Evolutionary conservation across 2,329 filamentous ascomycete genomes (phyloP), one percentile per base, ranked within the genome.

Genomic region (Verticillium albo-atrum): DNA sequence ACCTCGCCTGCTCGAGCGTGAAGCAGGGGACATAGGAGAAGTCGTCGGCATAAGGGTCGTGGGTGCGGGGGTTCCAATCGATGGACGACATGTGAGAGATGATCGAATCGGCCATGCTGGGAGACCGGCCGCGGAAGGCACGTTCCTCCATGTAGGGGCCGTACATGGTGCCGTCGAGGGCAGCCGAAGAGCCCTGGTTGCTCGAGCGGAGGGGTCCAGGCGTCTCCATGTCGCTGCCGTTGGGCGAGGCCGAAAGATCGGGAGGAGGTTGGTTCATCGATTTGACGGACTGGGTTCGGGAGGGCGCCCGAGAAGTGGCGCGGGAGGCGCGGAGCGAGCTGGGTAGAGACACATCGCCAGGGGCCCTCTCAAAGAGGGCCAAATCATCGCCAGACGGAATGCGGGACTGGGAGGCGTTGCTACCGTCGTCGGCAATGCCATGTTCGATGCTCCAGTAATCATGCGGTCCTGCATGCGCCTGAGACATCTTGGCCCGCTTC

Each of bases 11-110:
- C 27, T 89, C 84, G 35, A 97, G 82, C 1, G 94, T 96, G 76
- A 99, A 90, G 75, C 93, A 92, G 17, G 95, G 95, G 17, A 98
- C 94, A 69, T 95, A 97, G 35, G 90, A 91, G 72, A 92, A 92
- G 71, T 98, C 93, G 66, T 97, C 92, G 35, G 91, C 89, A 61
- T 91, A 87, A 2, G 85, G 80, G 63, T 89, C 86, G 62, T 90
- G 86, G 14, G 79, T 74, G 51, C 79, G 80, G 9, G 75, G 71
- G 65, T 82, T 82, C 68, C 79, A 85, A 68, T 88, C 85, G 37
- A 89, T 74, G 1, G 85, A 86, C 3, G 86, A 89, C 82, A 88
- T 86, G 74, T 88, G 81, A 56, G 89, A 85, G 67, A 89, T 86
- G 68, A 87, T 85, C 61, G 90, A 95, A 57, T 90, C 91, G 4